phyloP scores from a whole-genome alignment of 2,329 filamentous ascomycete species.

The Aspergillus luchuensis region DNA sequence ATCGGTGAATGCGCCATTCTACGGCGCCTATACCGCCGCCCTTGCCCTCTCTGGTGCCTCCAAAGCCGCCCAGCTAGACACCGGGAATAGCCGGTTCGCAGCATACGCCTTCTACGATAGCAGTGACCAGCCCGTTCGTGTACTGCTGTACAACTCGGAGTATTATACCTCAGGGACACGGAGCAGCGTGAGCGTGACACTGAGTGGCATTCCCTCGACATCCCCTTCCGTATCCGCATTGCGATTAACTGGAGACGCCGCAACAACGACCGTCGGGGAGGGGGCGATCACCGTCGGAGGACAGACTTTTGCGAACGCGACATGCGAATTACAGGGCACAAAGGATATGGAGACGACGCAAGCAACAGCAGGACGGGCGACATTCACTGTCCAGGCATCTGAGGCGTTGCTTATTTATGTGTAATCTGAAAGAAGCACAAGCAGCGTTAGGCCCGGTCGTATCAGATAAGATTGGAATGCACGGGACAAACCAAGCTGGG shows the following conservation, averaged over 20 bases:
- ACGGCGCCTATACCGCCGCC: constrained; percentile 53
- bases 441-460: neutral
- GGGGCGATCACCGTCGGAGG: constrained; percentile 50
- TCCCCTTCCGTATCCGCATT: constrained; percentile 43
- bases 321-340: constrained; percentile 47
- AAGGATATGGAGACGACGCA: constrained; percentile 26
- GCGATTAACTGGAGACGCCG: constrained; percentile 50
- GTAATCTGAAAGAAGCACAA: neutral
- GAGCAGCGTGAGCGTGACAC: constrained; percentile 40
- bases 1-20: constrained; percentile 55
- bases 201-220: constrained; percentile 44
- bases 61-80: constrained; percentile 51
- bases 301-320: constrained; percentile 50
- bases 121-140: constrained; percentile 38
- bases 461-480: constrained; percentile 5
- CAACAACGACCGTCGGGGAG: constrained; percentile 48
- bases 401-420: constrained; percentile 55
- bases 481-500: neutral
- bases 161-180: constrained; percentile 34
- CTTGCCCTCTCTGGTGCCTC: constrained; percentile 49
- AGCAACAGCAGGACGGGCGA: constrained; percentile 36
- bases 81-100: constrained; percentile 46
- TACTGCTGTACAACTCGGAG: constrained; percentile 43
- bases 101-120: constrained; percentile 51
- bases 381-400: constrained; percentile 47